Conservation (phyloP, 768 basidiomycete genomes). For the Lactarius evosmus region DNA sequence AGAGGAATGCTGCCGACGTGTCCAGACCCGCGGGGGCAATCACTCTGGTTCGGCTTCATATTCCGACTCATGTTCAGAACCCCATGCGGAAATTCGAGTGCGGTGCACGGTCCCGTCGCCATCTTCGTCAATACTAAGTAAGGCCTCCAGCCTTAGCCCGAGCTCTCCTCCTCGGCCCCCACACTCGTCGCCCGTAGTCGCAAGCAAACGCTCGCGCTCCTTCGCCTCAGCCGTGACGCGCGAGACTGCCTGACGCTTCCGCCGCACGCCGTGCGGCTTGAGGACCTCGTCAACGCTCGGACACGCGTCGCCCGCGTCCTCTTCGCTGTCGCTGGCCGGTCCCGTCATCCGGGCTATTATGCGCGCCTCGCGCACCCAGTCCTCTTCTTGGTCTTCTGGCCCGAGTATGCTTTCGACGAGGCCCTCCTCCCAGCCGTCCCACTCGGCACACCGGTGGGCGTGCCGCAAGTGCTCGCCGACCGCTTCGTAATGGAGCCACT, state of each 20-base stretch:
- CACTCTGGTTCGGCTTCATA: slow-evolving; percentile 32
- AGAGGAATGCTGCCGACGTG: neutral
- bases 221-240: slow-evolving; percentile 54
- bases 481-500: slow-evolving; percentile 75
- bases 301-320: slow-evolving; percentile 20
- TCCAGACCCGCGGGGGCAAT: neutral
- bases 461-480: slow-evolving; percentile 63
- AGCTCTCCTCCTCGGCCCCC: slow-evolving; percentile 78
- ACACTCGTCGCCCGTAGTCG: slow-evolving; percentile 70
- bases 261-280: slow-evolving; percentile 21
- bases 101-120: slow-evolving; percentile 19
- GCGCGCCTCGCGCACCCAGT: slow-evolving; percentile 50
- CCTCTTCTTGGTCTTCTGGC: slow-evolving; percentile 63
- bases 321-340: slow-evolving; percentile 11
- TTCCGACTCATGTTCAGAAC: slow-evolving; percentile 27
- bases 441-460: slow-evolving; percentile 79
- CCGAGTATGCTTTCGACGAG: slow-evolving; percentile 73
- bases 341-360: neutral
- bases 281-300: slow-evolving; percentile 26
- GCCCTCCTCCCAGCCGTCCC: slow-evolving; percentile 92
- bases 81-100: slow-evolving; percentile 13
- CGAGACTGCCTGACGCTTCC: slow-evolving; percentile 43
- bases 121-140: slow-evolving; percentile 49
- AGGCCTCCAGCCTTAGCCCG: slow-evolving; percentile 70
- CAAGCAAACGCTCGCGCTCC: slow-evolving; percentile 67